Conservation (phyloP, 345 rosid genomes). For the Nasturtium officinale region DNA sequence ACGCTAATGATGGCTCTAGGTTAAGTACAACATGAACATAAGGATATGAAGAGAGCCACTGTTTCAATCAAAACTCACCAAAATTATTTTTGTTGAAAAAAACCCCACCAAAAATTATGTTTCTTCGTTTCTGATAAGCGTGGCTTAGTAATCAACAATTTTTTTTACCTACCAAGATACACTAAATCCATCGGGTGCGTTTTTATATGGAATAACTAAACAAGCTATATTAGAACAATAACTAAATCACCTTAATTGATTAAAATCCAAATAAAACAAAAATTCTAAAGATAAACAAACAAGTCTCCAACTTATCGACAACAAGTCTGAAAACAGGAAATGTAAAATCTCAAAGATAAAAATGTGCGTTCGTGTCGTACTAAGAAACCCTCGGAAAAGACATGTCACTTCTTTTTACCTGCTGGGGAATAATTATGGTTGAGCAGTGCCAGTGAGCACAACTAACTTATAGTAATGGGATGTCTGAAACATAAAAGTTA, state of each 20-base stretch:
- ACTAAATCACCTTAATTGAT: background rate
- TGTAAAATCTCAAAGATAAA: background rate
- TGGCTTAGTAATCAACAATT: background rate
- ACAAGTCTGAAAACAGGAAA: conserved; percentile 20
- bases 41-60: background rate
- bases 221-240: background rate
- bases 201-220: background rate
- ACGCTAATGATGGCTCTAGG: background rate
- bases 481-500: background rate
- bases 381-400: background rate
- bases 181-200: background rate
- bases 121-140: background rate
- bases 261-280: background rate
- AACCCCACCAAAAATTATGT: background rate
- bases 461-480: conserved; percentile 8
- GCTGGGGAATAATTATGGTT: background rate
- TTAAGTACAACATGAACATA: background rate
- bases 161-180: background rate
- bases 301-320: background rate
- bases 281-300: background rate
- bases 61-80: background rate
- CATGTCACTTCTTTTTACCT: background rate
- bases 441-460: conserved; percentile 9
- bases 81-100: no score
- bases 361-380: background rate